A percentile compares a stretch with the other conserved stretches of the same genome.
These are phyloP conservation scores for Tylopilus sp. DNA, from an alignment of 768 basidiomycete genomes.

Conservation along the genomic window DNA sequence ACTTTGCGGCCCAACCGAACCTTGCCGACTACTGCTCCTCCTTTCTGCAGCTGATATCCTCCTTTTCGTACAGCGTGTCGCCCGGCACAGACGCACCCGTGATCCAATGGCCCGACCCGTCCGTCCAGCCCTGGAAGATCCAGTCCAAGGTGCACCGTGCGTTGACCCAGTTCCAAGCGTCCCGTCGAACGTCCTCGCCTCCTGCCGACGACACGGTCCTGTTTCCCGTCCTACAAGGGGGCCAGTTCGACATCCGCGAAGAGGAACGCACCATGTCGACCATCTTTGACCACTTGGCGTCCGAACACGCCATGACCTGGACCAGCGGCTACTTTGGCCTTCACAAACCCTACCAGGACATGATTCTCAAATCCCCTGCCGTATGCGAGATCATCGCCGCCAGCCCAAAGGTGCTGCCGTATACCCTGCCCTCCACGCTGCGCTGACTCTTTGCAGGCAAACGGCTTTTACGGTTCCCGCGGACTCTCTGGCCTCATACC, in stretches of 20 bases:
- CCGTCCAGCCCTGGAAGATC: conserved; percentile 67
- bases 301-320: conserved; percentile 53
- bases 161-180: conserved; percentile 58
- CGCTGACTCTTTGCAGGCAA: conserved; percentile 56
- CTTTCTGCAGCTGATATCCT: conserved; percentile 64
- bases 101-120: conserved; percentile 64
- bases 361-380: conserved; percentile 57
- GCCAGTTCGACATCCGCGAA: conserved; percentile 82
- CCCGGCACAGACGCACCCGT: conserved; percentile 43
- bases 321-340: conserved; percentile 97
- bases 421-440: not conserved
- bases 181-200: conserved; percentile 20
- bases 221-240: conserved; percentile 85
- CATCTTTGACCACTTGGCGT: conserved; percentile 53
- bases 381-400: conserved; percentile 78
- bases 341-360: conserved; percentile 72
- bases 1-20: conserved; percentile 55
- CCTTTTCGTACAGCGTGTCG: conserved; percentile 63
- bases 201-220: conserved; percentile 45
- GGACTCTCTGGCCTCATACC: conserved; percentile 94
- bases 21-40: conserved; percentile 83
- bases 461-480: conserved; percentile 88
- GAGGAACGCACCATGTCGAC: conserved; percentile 64
- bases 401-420: conserved; percentile 66
- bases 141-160: conserved; percentile 55